Evolutionary conservation across 2,329 filamentous ascomycete genomes (phyloP), one percentile per base, ranked within the genome.

Genomic region (Fusarium lyarnte): DNA sequence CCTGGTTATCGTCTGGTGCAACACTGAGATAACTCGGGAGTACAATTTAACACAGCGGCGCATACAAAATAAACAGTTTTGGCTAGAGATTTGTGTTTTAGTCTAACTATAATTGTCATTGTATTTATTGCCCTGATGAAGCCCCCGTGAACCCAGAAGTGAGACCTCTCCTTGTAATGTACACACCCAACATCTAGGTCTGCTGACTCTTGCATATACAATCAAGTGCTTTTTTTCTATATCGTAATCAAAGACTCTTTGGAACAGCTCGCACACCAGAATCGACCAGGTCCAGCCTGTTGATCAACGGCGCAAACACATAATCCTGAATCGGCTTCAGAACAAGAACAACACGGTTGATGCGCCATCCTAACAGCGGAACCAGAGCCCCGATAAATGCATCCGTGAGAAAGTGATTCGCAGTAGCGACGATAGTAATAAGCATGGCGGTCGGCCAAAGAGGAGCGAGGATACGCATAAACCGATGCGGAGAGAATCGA

Each of bases 401-500:
- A 63, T 84, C 82, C 2, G 78, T 69, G 3, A 84, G 55, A 45
- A 82, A 84, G 58, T 84, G 82, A 38, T 84, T 84, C 9, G 82
- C 82, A 5, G 82, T 84, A 2, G 82, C 80, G 25, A 83, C 69
- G 23, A 84, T 83, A 3, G 82, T 84, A 41, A 84, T 68, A 29
- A 80, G 75, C 84, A 86, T 86, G 14, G 79, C 76, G 6, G 77
- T 55, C 3, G 84, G 84, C 84, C 84, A 86, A 4, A 85, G 58
- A 5, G 81, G 81, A 2, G 83, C 84, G 2, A 85, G 29, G 0
- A 77, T 8, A 1, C 82, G 72, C 16, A 85, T 66, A 14, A 77
- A 59, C 13, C 76, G 72, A 63, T 86, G 84, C 3, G 83, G 84
- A 14, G 83, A 83, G 71, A 82, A 85, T 12, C 75, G 80, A 16